Evolutionary conservation across 2,329 filamentous ascomycete genomes (phyloP), one percentile per base, ranked within the genome.

Genomic region (Drechslerella dactyloides): DNA sequence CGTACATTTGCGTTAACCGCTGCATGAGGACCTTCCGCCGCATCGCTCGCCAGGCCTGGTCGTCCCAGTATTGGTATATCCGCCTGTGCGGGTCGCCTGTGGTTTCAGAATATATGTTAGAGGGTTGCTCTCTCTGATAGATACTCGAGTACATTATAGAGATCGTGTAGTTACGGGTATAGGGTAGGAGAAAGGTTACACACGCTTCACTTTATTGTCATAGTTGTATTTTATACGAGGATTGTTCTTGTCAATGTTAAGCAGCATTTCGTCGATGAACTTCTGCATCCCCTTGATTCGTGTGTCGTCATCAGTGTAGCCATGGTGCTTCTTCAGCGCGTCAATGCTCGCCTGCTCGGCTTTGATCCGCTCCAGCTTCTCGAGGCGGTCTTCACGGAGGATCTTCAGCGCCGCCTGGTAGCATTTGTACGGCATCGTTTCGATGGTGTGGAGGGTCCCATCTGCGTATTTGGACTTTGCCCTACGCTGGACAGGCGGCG

Each of bases 381-480:
- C 86, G 75, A 87, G 83, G 44, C 93, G 86, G 79, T 99, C 94
- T 61, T 86, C 86, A 59, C 87, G 84, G 63, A 99, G 83, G 54
- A 97, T 81, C 79, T 91, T 90, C 74, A 93, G 87, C 44, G 94
- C 94, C 82, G 97, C 93, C 81, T 99, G 94, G 82, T 97, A 99
- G 81, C 91, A 94, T 84, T 97, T 93, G 82, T 96, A 99, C 17
- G 94, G 94, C 75, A 99, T 83, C 79, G 93, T 90, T 82, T 96
- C 91, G 78, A 99, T 73, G 5, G 75, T 76, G 30, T 70, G 65
- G 48, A 74, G 61, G 19, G 44, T 21, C 21, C 60, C 59, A 17
- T 72, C 68, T 5, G 33, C 17, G 30, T 72, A 44, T 27, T 58
- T 63, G 6, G 60, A 56, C 44, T 62, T 63, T 13, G 56, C 7